These are phyloP conservation scores for Apophysomyces elegans DNA, from an alignment of 371 early-diverging fungal genomes.

Conservation along the genomic window DNA sequence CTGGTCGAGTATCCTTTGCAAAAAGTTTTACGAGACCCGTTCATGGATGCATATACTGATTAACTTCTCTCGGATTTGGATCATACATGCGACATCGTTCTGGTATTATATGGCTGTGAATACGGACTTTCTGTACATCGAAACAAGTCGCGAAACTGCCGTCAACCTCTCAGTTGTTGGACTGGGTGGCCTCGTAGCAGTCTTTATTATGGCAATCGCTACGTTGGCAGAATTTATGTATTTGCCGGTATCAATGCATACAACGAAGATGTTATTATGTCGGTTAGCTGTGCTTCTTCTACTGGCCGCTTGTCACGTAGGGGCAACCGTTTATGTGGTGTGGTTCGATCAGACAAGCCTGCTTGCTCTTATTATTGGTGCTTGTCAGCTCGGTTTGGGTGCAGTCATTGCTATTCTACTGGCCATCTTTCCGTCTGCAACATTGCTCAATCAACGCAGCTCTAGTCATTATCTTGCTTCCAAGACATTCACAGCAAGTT, in stretches of 20 bases:
- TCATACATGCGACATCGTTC: conserved; percentile 78
- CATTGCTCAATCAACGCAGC: conserved; percentile 55
- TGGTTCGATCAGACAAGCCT: conserved; percentile 46
- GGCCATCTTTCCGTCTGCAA: conserved; percentile 66
- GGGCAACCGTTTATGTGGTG: conserved; percentile 65
- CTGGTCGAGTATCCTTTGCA: conserved; percentile 74
- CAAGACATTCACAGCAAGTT: conserved; percentile 80
- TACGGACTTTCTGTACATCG: conserved; percentile 66
- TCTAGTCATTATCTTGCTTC: conserved; percentile 57
- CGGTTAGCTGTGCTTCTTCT: conserved; percentile 62
- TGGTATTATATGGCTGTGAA: conserved; percentile 84
- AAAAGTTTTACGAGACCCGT: conserved; percentile 86
- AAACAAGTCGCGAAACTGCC: conserved; percentile 36
- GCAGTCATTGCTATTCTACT: conserved; percentile 67
- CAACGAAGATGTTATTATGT: conserved; percentile 59
- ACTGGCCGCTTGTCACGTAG: conserved; percentile 63
- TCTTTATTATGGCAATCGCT: conserved; percentile 65
- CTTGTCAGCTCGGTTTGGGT: conserved; percentile 69
- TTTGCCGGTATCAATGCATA: conserved; percentile 57
- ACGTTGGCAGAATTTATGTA: conserved; percentile 75
- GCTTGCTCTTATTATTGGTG: conserved; percentile 57
- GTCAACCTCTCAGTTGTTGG: conserved; percentile 69
- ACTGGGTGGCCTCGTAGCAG: conserved; percentile 76
- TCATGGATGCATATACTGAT: conserved; percentile 82
- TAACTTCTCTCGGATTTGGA: conserved; percentile 90